Evolutionary conservation across 768 basidiomycete genomes (phyloP), one percentile per base, ranked within the genome.

Genomic region (Collybia sp.): DNA sequence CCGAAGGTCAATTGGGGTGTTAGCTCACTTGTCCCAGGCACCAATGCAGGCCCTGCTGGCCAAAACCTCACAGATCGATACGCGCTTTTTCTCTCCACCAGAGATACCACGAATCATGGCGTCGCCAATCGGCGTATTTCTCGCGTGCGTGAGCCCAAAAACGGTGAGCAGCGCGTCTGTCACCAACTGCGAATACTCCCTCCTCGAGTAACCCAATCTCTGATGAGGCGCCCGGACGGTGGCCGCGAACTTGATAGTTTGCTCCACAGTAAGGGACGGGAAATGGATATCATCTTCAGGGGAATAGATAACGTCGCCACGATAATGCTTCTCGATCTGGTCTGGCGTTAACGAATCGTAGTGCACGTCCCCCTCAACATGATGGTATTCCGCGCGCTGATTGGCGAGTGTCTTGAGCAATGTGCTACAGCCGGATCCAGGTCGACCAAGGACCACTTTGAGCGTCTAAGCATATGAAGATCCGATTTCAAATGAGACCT

Each of bases 281-380:
- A 93, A 87, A 59, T 92, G 90, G 1, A 88, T 70, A 58, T 94
- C 90, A 54, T 92, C 90, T 67, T 89, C 90, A 0, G 88, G 86
- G 49, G 77, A 84, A 59, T 89, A 92, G 45, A 79, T 77, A 2
- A 89, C 82, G 56, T 90, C 90, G 12, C 92, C 93, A 2, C 85
- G 83, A 59, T 80, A 86, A 43, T 76, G 75, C 48, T 78, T 74
- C 47, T 60, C 53, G 44, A 94, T 74, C 45, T 90, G 73, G 1
- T 77, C 64, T 1, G 86, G 77, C 0, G 80, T 65, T 48, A 94
- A 73, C 1, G 88, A 82, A 57, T 88, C 88, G 57, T 94, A 96
- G 40, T 71, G 67, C 2, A 93, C 76, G 0, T 83, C 70, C 18
- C 92, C 92, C 30, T 79, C 63, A 15, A 94, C 76, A 2, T 67